Conservation (phyloP, 2,329 filamentous ascomycete genomes). For the Salinomyces thailandicus region DNA sequence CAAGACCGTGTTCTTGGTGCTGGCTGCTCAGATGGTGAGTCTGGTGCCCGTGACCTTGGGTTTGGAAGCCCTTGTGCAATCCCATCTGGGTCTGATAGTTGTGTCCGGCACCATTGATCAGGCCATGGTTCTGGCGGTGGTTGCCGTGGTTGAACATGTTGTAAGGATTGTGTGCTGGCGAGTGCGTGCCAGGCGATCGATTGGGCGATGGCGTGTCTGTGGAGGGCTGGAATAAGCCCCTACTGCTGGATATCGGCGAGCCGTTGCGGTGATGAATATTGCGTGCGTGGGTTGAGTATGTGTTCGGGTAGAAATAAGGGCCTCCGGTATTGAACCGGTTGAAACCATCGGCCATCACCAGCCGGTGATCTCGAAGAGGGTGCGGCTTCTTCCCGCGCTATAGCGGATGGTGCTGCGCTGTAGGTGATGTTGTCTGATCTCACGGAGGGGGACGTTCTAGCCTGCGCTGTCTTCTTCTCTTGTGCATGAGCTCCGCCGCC, state of each 20-base stretch:
- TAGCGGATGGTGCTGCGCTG: conserved; percentile 21
- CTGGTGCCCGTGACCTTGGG: conserved; percentile 41
- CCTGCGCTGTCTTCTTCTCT: conserved; percentile 38
- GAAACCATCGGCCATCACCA: conserved; percentile 59
- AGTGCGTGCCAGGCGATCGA: conserved; percentile 45
- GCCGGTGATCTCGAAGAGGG: conserved; percentile 16
- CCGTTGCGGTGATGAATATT: conserved; percentile 36
- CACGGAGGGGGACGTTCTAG: conserved; percentile 35
- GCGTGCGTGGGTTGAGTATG: conserved; percentile 36
- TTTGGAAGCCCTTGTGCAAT: conserved; percentile 61
- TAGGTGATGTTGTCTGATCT: conserved; percentile 14
- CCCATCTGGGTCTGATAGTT: conserved; percentile 44
- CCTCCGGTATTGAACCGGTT: conserved; percentile 53
- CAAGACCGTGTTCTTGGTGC: conserved; percentile 39
- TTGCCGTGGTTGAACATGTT: conserved; percentile 64
- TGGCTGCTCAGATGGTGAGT: conserved; percentile 32
- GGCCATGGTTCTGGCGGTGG: conserved; percentile 59
- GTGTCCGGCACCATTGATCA: conserved; percentile 60
- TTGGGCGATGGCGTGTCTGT: conserved; percentile 47
- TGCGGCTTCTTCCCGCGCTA: conserved; percentile 7
- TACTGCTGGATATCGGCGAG: conserved; percentile 33
- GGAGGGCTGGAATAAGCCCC: conserved; percentile 34
- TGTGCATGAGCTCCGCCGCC: conserved; percentile 36
- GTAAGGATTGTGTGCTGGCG: conserved; percentile 53
- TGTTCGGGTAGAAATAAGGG: conserved; percentile 48